Conservation (phyloP, 1,139 yeast genomes). For the Kodamaea fungicola region DNA sequence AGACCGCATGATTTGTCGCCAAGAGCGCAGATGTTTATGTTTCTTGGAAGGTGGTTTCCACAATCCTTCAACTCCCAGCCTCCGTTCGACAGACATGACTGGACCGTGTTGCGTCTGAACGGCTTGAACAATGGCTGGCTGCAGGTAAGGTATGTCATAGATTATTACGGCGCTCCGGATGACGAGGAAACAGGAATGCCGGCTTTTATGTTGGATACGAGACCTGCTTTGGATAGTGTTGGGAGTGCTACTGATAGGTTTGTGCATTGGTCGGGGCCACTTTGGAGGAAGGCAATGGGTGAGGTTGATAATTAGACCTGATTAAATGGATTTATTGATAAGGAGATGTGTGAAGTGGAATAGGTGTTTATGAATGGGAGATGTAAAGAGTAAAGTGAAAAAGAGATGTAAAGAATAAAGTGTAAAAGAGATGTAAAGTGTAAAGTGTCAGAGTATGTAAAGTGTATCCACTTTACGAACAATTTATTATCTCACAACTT, state of each 20-base stretch:
- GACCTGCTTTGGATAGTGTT: slow-evolving; percentile 84
- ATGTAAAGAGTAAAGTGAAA: too few species aligned
- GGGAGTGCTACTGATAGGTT: slow-evolving; percentile 66
- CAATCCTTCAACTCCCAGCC: slow-evolving; percentile 68
- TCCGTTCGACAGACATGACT: slow-evolving; percentile 98
- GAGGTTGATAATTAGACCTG: too few species aligned
- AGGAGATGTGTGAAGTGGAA: too few species aligned
- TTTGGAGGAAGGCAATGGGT: slow-evolving; percentile 47
- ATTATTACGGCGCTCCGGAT: slow-evolving; percentile 90
- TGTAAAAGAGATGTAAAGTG: too few species aligned
- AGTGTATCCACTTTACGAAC: too few species aligned
- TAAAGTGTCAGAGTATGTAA: too few species aligned
- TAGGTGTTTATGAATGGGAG: too few species aligned
- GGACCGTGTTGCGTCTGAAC: slow-evolving; percentile 81
- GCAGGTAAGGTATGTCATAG: slow-evolving; percentile 85
- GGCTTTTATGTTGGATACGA: slow-evolving; percentile 83
- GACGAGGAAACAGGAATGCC: slow-evolving; percentile 88
- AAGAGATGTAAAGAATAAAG: too few species aligned
- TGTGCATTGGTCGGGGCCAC: slow-evolving; percentile 46
- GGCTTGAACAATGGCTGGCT: slow-evolving; percentile 48
- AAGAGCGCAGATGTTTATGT: slow-evolving; percentile 71
- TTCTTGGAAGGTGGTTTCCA: slow-evolving; percentile 71
- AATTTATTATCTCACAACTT: too few species aligned
- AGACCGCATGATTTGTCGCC: slow-evolving; percentile 87
- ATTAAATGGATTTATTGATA: too few species aligned